Base-by-base conservation (phyloP, 129 eudicot species). In the Saussurea involucrata region DNA sequence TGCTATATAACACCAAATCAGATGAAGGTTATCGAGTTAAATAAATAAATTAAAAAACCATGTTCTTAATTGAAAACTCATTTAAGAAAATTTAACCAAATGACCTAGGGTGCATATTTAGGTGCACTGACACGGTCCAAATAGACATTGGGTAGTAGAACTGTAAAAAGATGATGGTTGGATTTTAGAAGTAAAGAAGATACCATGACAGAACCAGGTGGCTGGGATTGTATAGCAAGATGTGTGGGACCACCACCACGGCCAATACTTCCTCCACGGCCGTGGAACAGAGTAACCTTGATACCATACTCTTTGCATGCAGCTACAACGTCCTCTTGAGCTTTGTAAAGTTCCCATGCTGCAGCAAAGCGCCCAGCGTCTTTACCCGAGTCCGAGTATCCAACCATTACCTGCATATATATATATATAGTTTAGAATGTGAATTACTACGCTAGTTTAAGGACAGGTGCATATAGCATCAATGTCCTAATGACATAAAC, bases 201-300 rank as follows among this genome's bases (percentile, higher is more conserved):
- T 60, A 92, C 98, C 98, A 87, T 93, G 42, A 93, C 98, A 72
- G 98, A 93, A 83, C 98, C 98, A 66, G 97, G 98, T n/a, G 98
- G 98, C 55, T 93, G 98, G 75, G 98, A 93, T 71, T 93, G 98
- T 67, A 93, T 93, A 58, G 98, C 98, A 32, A 93, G 93, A 83
- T 88, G 87, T 12, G 97, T 93, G 33, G 98, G 98, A 55, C 97
- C 98, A 66, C 98, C 98, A 73, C 98, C 98, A 69, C 98, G 94
- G 67, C 98, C 98, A 58, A 93, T 87, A 31, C 98, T 93, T 17
- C 97, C 98, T 44, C 98, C 97, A 36, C 97, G 98, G 10, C 98
- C 98, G 46, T 93, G 98, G 76, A 93, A 93, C 12, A 93, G 83
- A 80, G 98, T 93, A 74, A 91, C 86, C 72, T 89, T 90, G 20